A percentile compares a stretch with the other conserved stretches of the same genome.
Evolutionary conservation across 768 basidiomycete species (phyloP).

Genomic region (Suillus luteus): DNA sequence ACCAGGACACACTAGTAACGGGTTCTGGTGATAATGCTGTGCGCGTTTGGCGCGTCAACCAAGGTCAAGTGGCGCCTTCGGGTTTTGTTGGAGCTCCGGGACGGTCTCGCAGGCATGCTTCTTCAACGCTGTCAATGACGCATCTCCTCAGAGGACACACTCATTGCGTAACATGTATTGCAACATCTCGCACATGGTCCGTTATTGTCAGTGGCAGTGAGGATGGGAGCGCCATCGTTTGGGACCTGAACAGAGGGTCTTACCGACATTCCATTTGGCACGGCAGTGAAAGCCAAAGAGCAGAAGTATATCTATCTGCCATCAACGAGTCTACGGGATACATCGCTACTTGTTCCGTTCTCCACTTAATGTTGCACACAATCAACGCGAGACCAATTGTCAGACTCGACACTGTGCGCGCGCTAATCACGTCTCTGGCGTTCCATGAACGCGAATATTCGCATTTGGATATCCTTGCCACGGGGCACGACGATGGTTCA

Average conservation of each 20-base stretch:
- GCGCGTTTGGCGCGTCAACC: constrained; percentile 74
- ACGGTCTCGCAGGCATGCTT: constrained; percentile 24
- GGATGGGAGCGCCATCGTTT: constrained; percentile 84
- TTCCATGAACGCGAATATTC: constrained; percentile 92
- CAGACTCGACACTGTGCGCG: constrained; percentile 52
- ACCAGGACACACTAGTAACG: constrained; percentile 71
- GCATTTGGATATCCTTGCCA: constrained; percentile 74
- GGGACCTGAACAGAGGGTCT: constrained; percentile 85
- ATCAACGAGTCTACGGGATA: constrained; percentile 90
- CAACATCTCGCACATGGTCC: constrained; percentile 82
- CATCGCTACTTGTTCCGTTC: constrained; percentile 79
- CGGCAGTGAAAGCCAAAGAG: constrained; percentile 32
- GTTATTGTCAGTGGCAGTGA: constrained; percentile 79
- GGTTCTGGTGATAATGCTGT: constrained; percentile 81
- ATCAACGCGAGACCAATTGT: constrained; percentile 84
- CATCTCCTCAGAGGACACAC: constrained; percentile 84
- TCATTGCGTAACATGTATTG: constrained; percentile 63
- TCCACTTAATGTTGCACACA: constrained; percentile 77
- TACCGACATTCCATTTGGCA: constrained; percentile 86
- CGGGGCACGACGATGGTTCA: constrained; percentile 73
- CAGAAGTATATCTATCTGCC: constrained; percentile 65
- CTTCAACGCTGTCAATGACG: constrained; percentile 45
- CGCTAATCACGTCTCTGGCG: constrained; percentile 71
- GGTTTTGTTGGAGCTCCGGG: constrained; percentile 23
- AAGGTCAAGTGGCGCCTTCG: constrained; percentile 29